A percentile compares a stretch with the other conserved stretches of the same genome.
Conservation (phyloP, 2,329 filamentous ascomycete species). For the Xylariaceae sp. region DNA sequence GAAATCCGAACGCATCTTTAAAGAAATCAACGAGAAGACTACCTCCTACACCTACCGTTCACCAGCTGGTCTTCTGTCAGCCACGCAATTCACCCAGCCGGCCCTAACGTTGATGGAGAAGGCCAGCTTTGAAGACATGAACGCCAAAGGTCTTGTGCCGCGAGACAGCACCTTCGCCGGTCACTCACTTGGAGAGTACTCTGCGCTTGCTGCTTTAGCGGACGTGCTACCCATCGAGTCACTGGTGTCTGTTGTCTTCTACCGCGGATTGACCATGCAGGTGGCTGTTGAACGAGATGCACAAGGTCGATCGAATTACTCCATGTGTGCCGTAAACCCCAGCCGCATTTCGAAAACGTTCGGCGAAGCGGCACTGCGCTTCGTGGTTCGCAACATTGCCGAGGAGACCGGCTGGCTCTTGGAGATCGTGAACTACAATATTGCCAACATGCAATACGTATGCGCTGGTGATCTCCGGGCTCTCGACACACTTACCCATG, state of each 20-base stretch:
- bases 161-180: slow-evolving; percentile 96
- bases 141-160: slow-evolving; percentile 90
- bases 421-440: slow-evolving; percentile 97
- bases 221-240: slow-evolving; percentile 99
- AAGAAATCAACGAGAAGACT: slow-evolving; percentile 88
- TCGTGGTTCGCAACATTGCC: slow-evolving; percentile 90
- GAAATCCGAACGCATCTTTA: slow-evolving; percentile 99
- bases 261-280: slow-evolving; percentile 98
- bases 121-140: slow-evolving; percentile 93
- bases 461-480: slow-evolving; percentile 65
- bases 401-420: slow-evolving; percentile 93
- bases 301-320: slow-evolving; percentile 91
- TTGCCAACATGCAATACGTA: slow-evolving; percentile 70
- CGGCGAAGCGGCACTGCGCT: slow-evolving; percentile 94
- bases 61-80: slow-evolving; percentile 87
- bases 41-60: slow-evolving; percentile 96
- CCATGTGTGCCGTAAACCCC: slow-evolving; percentile 98
- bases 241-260: slow-evolving; percentile 97
- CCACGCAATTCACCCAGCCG: slow-evolving; percentile 97
- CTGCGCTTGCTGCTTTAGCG: slow-evolving; percentile 87
- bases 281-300: slow-evolving; percentile 96
- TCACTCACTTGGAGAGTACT: slow-evolving; percentile 97
- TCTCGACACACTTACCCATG: slow-evolving; percentile 67
- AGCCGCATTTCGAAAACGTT: slow-evolving; percentile 98
- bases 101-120: slow-evolving; percentile 99